phyloP scores from a whole-genome alignment of 2,329 filamentous ascomycete genomes.

The Hypoxylon sp. region DNA sequence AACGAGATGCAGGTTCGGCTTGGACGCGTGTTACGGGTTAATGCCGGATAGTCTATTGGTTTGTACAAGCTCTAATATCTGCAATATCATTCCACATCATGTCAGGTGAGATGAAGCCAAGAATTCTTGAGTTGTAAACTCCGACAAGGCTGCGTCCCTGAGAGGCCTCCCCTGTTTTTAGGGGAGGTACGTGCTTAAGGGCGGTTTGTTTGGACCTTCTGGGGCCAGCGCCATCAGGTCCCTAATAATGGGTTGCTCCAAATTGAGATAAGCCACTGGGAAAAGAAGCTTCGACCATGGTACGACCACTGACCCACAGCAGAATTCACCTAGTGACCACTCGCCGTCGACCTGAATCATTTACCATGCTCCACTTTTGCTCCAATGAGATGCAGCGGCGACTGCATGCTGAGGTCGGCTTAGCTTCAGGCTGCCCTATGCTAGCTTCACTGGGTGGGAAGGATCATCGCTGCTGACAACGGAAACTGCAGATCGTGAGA shows the following conservation, averaged over 20 bases:
- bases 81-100: conserved; percentile 17
- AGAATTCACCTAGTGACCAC: conserved; percentile 20
- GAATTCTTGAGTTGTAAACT: conserved; percentile 4
- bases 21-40: conserved; percentile 17
- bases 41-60: conserved; percentile 10
- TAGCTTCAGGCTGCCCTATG: conserved; percentile 20
- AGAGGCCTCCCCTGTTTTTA: conserved; percentile 29
- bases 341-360: conserved; percentile 22
- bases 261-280: conserved; percentile 35
- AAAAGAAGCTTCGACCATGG: conserved; percentile 13
- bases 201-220: conserved; percentile 24
- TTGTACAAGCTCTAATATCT: conserved; percentile 9
- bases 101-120: conserved; percentile 20
- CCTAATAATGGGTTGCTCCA: conserved; percentile 19
- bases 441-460: conserved; percentile 31
- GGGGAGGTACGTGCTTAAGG: background rate
- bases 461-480: conserved; percentile 38
- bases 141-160: conserved; percentile 13
- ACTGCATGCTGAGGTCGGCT: conserved; percentile 24
- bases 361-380: conserved; percentile 14
- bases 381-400: conserved; percentile 31
- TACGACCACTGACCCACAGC: background rate
- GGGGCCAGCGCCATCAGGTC: conserved; percentile 1
- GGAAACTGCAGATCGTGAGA: conserved; percentile 45
- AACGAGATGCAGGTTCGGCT: background rate